Evolutionary conservation across 345 rosid species (phyloP).

Genomic region (Passiflora organensis): DNA sequence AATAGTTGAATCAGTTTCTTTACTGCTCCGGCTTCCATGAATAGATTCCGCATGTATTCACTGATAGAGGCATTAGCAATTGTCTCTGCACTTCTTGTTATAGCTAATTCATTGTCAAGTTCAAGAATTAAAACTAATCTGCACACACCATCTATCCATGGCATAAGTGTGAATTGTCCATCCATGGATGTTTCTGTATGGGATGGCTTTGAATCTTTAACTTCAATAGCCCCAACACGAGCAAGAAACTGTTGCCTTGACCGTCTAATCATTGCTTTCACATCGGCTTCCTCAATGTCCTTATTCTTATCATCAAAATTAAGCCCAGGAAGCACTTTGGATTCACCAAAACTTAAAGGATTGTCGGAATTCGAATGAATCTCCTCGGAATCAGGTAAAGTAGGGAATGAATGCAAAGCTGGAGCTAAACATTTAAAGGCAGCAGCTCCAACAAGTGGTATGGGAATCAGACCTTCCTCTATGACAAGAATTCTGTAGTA

Average conservation of each 20-base stretch:
- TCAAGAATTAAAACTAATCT: conserved; percentile 80
- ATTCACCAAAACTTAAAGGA: conserved; percentile 73
- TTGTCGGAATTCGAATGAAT: conserved; percentile 38
- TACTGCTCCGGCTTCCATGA: conserved; percentile 86
- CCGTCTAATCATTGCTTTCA: conserved; percentile 69
- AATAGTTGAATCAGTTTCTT: conserved; percentile 66
- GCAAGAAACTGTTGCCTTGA: conserved; percentile 79
- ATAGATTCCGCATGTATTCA: conserved; percentile 66
- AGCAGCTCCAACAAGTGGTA: conserved; percentile 72
- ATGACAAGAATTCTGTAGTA: conserved; percentile 69
- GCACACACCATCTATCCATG: conserved; percentile 80
- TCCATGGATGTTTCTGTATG: conserved; percentile 29
- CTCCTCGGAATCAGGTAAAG: conserved; percentile 67
- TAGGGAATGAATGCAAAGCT: conserved; percentile 68
- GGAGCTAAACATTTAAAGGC: conserved; percentile 70
- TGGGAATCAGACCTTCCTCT: conserved; percentile 78
- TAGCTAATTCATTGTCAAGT: conserved; percentile 65
- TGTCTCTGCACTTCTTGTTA: conserved; percentile 67
- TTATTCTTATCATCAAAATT: conserved; percentile 36
- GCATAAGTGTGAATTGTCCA: conserved; percentile 51
- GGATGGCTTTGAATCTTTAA: conserved; percentile 45
- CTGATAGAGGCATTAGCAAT: conserved; percentile 72
- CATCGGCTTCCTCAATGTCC: conserved; percentile 57
- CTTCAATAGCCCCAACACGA: conserved; percentile 72
- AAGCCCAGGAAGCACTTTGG: conserved; percentile 69